Conservation (phyloP, 2,329 filamentous ascomycete species). For the Berkeleyomyces rouxiae region DNA sequence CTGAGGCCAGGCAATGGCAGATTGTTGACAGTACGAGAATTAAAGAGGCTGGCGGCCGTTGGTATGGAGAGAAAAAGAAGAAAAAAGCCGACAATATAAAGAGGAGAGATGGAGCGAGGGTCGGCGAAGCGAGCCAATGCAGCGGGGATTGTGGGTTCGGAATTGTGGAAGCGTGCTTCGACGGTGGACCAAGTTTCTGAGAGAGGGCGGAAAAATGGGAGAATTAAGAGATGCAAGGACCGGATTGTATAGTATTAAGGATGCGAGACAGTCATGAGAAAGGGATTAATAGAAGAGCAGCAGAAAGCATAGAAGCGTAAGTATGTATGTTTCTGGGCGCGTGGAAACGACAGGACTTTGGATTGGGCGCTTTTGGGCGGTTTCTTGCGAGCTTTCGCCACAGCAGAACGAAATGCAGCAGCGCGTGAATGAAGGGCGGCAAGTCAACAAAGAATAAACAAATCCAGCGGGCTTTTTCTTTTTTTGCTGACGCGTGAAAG, state of each 20-base stretch:
- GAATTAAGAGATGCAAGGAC: neutral
- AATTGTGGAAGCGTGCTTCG: neutral
- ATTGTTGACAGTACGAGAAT: neutral
- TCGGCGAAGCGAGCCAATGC: neutral
- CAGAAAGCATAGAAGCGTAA: neutral
- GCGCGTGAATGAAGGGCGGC: neutral
- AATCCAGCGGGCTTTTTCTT: neutral
- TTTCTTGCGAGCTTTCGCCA: neutral
- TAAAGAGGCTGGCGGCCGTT: neutral
- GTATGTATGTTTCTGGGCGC: neutral
- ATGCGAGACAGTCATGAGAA: neutral
- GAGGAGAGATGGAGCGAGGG: neutral
- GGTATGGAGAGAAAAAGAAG: neutral
- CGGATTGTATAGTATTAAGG: neutral
- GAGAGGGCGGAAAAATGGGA: neutral
- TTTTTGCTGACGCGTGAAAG: neutral
- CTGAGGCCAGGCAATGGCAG: neutral
- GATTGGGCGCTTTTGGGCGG: neutral
- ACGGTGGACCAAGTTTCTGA: no score
- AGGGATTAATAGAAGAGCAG: neutral
- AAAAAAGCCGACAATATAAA: neutral
- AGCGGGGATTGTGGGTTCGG: neutral
- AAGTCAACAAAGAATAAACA: conserved; percentile 2
- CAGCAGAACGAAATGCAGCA: neutral
- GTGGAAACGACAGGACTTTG: neutral